Base-by-base conservation (phyloP, 495 filamentous ascomycete genomes). In the Trichoderma erinaceum region DNA sequence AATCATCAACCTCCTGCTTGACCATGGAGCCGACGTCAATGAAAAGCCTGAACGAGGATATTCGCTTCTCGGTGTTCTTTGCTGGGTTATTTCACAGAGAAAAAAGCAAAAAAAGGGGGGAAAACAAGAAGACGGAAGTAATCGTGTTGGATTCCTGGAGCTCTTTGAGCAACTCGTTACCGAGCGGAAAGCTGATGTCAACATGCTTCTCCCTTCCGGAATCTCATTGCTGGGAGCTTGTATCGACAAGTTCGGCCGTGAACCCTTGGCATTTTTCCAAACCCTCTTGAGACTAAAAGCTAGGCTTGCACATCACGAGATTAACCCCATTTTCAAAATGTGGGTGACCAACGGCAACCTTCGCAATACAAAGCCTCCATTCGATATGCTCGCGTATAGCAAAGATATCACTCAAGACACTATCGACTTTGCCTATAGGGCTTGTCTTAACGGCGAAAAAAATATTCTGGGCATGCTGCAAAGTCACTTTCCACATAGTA, bases 1-100 rank as follows among this genome's bases (percentile, higher is more conserved):
- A 6, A 43, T 65, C 5, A 44, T 44, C n/a, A 21, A 43, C 16
- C 35, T 65, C 32, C 35, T 65, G 4, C 63, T 65, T n/a, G 25
- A n/a, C 7, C 63, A 18, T 13, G 63, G 63, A 21, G 63, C 63
- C 10, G 15, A 65, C 4, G 25, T 65, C 63, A 65, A 65, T 35
- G 35, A 27, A 18, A 3, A 21, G 21, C 25, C 35, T n/a, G 23
- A 23, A 2, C 15, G 3, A 4, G 18, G 35, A 41, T 21, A 18
- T 35, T 27, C 35, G 16, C 11, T 23, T 16, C 35, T 41, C 63
- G 11, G 41, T 43, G n/a, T 27, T 43, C 63, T 41, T 16, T 44
- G 21, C n/a, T 4, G n/a, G 7, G 13, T 41, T 18, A 41, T 41
- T 15, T 44, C 32, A 16, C 41, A n/a, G 38, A 41, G 29, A 27